Evolutionary conservation across 2,329 filamentous ascomycete genomes (phyloP), one percentile per base, ranked within the genome.

Genomic region (Pseudocercospora ulei): DNA sequence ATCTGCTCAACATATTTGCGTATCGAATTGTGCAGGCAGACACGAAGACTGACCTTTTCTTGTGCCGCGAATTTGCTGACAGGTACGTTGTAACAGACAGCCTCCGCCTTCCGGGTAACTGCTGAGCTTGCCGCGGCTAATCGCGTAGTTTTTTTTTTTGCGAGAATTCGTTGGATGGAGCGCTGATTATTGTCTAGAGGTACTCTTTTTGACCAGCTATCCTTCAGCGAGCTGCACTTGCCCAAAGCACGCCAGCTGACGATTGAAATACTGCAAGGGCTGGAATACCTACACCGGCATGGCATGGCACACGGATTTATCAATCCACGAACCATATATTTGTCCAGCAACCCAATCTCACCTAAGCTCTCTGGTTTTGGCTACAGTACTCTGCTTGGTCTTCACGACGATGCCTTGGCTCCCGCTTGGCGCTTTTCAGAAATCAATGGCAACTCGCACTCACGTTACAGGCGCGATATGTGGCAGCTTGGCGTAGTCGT

Each of bases 401-500:
- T 84, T 1, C 20, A 36, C 3, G 36, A 50, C 5, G 24, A 43
- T 5, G 39, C 28, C 8, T 5, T 49, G 9, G 38, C 48, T 3
- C n/a, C 22, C 11, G 48, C 47, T 11, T 59, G 56, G 56, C 37
- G 38, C 4, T 40, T 37, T 7, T 38, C 46, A 3, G 35, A 44
- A 1, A 27, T 24, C 1, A 18, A 37, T 18, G 28, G 26, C 7
- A 25, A 11, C 3, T 35, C 41, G 4, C 44, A 39, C 14, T 28
- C 51, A 8, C 20, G 28, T 4, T 42, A 80, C 59, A 80, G 94
- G 59, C 84, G 85, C 0, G 90, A 96, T 58, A 75, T 96, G 5
- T 98, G 90, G 90, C 83, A 95, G 50, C 77, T 98, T 53, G 90
- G 90, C 3, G 76, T 95, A 18, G 74, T 95, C 3, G 82, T 95